phyloP scores from a whole-genome alignment of 163 green algal species.

The Scenedesmus sp. region DNA sequence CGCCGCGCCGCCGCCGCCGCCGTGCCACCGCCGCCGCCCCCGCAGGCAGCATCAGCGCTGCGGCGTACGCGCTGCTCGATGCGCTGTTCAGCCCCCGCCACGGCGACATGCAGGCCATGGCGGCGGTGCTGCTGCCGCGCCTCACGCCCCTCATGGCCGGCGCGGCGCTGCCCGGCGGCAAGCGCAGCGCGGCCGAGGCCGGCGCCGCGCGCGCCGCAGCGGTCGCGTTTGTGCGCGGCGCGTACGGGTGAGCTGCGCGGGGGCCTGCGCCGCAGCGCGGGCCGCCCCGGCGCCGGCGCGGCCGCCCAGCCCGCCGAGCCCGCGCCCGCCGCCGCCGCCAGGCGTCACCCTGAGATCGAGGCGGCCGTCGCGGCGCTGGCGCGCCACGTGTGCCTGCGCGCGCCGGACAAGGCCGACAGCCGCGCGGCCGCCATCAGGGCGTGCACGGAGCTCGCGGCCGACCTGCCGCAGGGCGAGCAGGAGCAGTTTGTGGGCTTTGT shows the following conservation, averaged over 20 bases:
- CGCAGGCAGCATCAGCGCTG: conserved; percentile 43
- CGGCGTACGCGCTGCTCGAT: conserved; percentile 53
- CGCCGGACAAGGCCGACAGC: conserved; percentile 71
- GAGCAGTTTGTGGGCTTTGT: conserved; percentile 69
- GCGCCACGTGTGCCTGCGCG: conserved; percentile 66
- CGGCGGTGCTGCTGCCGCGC: conserved; percentile 55
- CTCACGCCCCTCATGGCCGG: conserved; percentile 60
- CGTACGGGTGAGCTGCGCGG: conserved; percentile 59
- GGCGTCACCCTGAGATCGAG: conserved; percentile 30
- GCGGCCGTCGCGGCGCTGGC: conserved; percentile 62
- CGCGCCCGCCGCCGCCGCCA: too few species aligned
- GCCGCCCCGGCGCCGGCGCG: too few species aligned
- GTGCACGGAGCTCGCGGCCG: conserved; percentile 46
- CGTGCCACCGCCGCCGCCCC: not conserved
- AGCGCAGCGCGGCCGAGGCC: conserved; percentile 34
- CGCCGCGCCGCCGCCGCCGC: not conserved
- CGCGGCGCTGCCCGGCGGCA: not conserved
- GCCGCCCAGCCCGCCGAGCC: too few species aligned
- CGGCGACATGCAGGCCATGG: conserved; percentile 46
- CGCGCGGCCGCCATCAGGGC: conserved; percentile 57
- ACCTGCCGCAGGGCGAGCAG: conserved; percentile 52
- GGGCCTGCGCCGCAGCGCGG: too few species aligned
- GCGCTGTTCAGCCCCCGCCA: conserved; percentile 56
- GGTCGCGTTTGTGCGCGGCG: conserved; percentile 48
- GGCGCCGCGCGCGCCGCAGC: conserved; percentile 21